These are phyloP conservation scores for Priceomyces melissophilus DNA, from an alignment of 805 yeast genomes.

Conservation along the genomic window DNA sequence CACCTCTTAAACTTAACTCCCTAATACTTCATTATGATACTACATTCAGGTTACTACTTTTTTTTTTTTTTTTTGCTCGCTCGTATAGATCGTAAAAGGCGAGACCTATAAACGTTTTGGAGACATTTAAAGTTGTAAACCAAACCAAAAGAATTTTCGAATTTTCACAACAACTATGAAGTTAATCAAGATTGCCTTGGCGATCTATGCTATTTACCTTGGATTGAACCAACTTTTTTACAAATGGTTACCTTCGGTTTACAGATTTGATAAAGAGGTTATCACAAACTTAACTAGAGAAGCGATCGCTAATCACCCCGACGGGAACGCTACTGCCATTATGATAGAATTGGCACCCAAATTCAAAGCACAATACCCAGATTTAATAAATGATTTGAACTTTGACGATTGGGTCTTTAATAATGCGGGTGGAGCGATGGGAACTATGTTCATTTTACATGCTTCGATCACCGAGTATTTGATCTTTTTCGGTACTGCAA, in stretches of 20 bases:
- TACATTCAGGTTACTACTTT: too few species aligned
- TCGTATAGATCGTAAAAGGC: too few species aligned
- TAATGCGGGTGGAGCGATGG: slow-evolving; percentile 99
- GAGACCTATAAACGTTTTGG: too few species aligned
- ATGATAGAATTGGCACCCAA: slow-evolving; percentile 58
- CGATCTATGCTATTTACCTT: slow-evolving; percentile 22
- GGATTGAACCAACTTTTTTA: slow-evolving; percentile 30
- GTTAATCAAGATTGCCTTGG: slow-evolving; percentile 18
- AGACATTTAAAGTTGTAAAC: too few species aligned
- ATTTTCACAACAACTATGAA: slow-evolving; percentile 24
- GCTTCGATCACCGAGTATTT: slow-evolving; percentile 92
- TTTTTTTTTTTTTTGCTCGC: too few species aligned
- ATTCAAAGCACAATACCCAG: slow-evolving; percentile 66
- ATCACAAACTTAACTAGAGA: slow-evolving; percentile 57
- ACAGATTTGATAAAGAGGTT: slow-evolving; percentile 63
- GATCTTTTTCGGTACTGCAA: slow-evolving; percentile 88
- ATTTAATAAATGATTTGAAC: slow-evolving; percentile 65
- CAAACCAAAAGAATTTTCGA: too few species aligned
- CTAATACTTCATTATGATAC: too few species aligned
- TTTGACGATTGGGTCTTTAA: slow-evolving; percentile 91
- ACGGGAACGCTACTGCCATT: slow-evolving; percentile 58
- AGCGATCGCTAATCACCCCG: slow-evolving; percentile 51
- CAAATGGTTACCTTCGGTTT: slow-evolving; percentile 68
- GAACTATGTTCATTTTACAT: slow-evolving; percentile 89
- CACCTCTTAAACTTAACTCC: too few species aligned